Evolutionary conservation across 192 early-diverging fungal species (phyloP).

Genomic region (Coemansia sp.): DNA sequence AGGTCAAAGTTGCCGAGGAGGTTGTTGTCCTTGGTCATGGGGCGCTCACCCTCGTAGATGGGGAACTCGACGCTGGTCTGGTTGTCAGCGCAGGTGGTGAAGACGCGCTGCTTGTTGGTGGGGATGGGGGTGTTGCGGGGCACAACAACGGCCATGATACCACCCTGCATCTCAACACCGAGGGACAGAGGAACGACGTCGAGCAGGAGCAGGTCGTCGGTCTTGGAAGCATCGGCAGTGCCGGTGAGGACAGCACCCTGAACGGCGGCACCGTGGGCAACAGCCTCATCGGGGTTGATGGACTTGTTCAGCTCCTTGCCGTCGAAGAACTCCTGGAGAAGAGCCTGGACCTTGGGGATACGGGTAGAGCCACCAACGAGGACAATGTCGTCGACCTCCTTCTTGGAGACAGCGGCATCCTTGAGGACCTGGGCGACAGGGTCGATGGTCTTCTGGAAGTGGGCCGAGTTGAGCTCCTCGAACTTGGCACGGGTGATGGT

Average conservation of each 20-base stretch:
- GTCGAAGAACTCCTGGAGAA: conserved; percentile 78
- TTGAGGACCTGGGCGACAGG: conserved; percentile 73
- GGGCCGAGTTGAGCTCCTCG: conserved; percentile 71
- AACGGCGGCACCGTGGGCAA: conserved; percentile 91
- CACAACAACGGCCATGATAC: conserved; percentile 81
- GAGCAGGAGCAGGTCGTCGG: conserved; percentile 77
- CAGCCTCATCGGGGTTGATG: conserved; percentile 97
- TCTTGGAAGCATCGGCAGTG: conserved; percentile 62
- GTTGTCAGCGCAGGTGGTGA: conserved; percentile 82
- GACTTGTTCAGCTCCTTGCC: conserved; percentile 82
- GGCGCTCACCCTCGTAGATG: conserved; percentile 86
- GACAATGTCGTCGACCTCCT: conserved; percentile 77
- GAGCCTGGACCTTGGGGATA: conserved; percentile 89
- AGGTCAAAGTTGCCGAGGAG: conserved; percentile 84
- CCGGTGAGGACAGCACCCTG: conserved; percentile 81
- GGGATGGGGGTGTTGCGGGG: conserved; percentile 85
- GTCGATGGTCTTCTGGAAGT: conserved; percentile 71
- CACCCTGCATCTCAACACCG: conserved; percentile 85
- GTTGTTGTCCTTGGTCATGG: conserved; percentile 92
- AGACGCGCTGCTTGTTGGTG: conserved; percentile 77
- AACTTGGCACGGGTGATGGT: conserved; percentile 82
- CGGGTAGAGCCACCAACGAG: conserved; percentile 90
- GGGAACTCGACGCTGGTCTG: conserved; percentile 85
- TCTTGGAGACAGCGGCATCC: conserved; percentile 79
- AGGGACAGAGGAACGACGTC: conserved; percentile 85